Percentiles rank a stretch among this genome's conserved stretches.
phyloP scores from a whole-genome alignment of 2,329 filamentous ascomycete species.

The Nemania diffusa region DNA sequence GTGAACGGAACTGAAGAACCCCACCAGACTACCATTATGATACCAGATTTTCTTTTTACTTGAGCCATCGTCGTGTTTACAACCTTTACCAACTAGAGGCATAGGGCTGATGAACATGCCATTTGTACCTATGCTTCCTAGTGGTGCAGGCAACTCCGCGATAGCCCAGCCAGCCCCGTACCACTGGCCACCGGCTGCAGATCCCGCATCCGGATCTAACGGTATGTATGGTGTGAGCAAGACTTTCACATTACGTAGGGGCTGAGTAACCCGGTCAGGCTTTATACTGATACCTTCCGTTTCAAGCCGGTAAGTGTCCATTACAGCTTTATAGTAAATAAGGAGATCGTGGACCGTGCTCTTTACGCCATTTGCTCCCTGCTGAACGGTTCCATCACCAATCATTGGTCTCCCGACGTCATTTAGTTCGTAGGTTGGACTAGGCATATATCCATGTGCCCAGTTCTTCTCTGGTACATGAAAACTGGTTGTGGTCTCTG shows the following conservation, averaged over 20 bases:
- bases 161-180: conserved; percentile 3
- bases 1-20: conserved; percentile 2
- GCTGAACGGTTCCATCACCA: neutral
- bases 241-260: neutral
- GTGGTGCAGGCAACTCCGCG: conserved; percentile 3
- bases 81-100: conserved; percentile 2
- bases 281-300: neutral
- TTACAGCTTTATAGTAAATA: conserved; percentile 11
- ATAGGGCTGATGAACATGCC: conserved; percentile 5
- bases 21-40: conserved; percentile 2
- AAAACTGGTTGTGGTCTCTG: conserved; percentile 1
- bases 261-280: neutral
- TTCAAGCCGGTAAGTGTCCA: conserved; percentile 1
- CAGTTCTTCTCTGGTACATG: neutral
- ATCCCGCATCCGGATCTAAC: neutral
- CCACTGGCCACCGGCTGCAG: neutral
- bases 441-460: conserved; percentile 3
- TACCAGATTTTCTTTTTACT: neutral
- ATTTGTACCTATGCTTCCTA: neutral
- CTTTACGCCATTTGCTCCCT: conserved; percentile 3
- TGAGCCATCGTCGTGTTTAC: neutral
- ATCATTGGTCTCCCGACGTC: neutral
- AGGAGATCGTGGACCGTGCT: conserved; percentile 2
- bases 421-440: neutral
- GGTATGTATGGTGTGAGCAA: neutral